Percentiles rank a stretch among this genome's conserved stretches.
phyloP scores from a whole-genome alignment of 257 asterid genomes.

The Marsdenia floribunda region DNA sequence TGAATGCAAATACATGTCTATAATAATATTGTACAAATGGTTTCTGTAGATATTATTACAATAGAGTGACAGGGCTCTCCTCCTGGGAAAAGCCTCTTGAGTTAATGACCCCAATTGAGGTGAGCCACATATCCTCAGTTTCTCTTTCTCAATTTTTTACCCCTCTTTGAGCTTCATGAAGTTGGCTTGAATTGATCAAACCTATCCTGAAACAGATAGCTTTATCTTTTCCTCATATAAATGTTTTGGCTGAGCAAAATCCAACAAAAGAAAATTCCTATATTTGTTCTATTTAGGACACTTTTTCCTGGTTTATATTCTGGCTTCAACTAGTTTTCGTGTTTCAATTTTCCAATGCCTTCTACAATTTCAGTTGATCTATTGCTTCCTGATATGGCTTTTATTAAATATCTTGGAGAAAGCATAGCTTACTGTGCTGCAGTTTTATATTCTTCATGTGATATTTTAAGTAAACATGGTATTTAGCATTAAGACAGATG shows the following conservation, averaged over 20 bases:
- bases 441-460: background rate
- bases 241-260: background rate
- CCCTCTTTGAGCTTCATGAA: background rate
- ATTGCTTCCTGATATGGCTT: background rate
- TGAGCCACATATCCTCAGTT: slow-evolving; percentile 22
- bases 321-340: background rate
- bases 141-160: background rate
- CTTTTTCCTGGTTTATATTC: background rate
- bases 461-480: background rate
- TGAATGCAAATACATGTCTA: background rate
- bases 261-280: background rate
- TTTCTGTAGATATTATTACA: slow-evolving; percentile 66
- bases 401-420: background rate
- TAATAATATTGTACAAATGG: slow-evolving; percentile 11
- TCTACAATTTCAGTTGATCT: background rate
- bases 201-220: background rate
- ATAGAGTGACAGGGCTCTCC: slow-evolving; percentile 61
- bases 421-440: background rate
- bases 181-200: background rate
- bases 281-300: background rate
- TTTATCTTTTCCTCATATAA: background rate
- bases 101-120: slow-evolving; percentile 78
- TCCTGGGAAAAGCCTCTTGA: slow-evolving; percentile 90
- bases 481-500: background rate
- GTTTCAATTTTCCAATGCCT: background rate